Evolutionary conservation across 257 asterid genomes (phyloP), one percentile per base, ranked within the genome.

Genomic region (Ehretia macrophylla): DNA sequence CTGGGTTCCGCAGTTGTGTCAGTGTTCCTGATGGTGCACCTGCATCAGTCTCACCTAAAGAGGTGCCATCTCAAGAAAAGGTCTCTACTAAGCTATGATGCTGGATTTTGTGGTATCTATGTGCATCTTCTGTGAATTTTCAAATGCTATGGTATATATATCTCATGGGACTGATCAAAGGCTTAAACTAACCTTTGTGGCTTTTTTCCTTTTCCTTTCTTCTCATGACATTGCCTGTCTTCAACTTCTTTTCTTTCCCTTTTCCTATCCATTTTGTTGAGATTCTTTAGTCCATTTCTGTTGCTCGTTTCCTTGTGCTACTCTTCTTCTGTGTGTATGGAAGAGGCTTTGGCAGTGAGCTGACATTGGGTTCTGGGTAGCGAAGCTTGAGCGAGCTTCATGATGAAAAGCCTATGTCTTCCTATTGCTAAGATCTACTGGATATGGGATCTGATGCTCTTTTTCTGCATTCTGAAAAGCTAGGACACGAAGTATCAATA

Each of bases 21-120:
- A 92, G 99, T 51, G 97, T 92, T 68, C 99, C 97, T 53, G 91
- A 88, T 77, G 97, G 99, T 51, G 97, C 98, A 19, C 98, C 98
- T 64, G 64, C 95, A 38, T 76, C 79, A 68, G 86, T 79, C 68
- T 88, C 97, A n/a, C 37, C 74, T 39, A 88, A 88, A 76, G 81
- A 66, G 22, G 51, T 92, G 77, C 97, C 97, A 44, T 58, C 85
- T 17, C 68, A 70, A 67, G 95, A 82, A 76, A 47, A 92, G 85
- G 97, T 88, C 75, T 51, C 32, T 75, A 32, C 54, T 17, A 5
- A 20, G 8, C 8, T 21, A 4, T 8, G 21, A 20, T 21, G n/a
- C 42, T 46, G 40, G 39, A 21, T 52, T 52, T 42, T 42, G 12
- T 52, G 38, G 68, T 27, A 21, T 23, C 21, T 17, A 54, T 48